Evolutionary conservation across 768 basidiomycete genomes (phyloP).

Genomic region (Suillus subaureus): DNA sequence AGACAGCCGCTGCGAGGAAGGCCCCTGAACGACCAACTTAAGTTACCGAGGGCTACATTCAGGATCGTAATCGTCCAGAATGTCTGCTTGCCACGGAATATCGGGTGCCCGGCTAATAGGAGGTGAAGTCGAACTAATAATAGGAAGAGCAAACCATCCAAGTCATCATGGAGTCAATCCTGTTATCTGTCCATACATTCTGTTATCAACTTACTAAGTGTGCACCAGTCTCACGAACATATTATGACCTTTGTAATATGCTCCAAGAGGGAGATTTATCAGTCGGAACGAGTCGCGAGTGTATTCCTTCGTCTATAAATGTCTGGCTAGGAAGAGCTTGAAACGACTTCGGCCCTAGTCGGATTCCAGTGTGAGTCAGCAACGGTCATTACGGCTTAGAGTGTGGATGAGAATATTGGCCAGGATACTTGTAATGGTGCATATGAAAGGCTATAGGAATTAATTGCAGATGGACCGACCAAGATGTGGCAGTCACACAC

Average conservation of each 20-base stretch:
- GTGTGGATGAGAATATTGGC: background rate
- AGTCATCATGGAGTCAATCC: background rate
- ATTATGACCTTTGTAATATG: background rate
- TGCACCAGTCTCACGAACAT: background rate
- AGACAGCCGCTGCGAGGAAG: background rate
- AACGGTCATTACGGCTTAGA: background rate
- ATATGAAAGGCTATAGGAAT: background rate
- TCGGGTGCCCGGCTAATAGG: background rate
- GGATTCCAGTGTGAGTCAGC: background rate
- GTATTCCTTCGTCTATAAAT: background rate
- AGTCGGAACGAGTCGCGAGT: background rate
- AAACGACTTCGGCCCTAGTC: background rate
- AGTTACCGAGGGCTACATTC: background rate
- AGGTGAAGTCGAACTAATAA: background rate
- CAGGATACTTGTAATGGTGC: background rate
- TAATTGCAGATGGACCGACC: background rate
- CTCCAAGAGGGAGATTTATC: background rate
- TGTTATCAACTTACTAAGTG: conserved; percentile 1
- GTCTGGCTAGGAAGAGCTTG: background rate
- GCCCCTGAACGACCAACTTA: background rate
- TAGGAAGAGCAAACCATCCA: background rate
- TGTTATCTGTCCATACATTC: background rate
- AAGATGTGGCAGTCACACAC: background rate
- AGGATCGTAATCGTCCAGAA: background rate
- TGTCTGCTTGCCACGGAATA: background rate